Evolutionary conservation across 2,329 filamentous ascomycete species (phyloP), one percentile per base, ranked within the genome.

Genomic region (Chrysoporthe deuterocubensis): DNA sequence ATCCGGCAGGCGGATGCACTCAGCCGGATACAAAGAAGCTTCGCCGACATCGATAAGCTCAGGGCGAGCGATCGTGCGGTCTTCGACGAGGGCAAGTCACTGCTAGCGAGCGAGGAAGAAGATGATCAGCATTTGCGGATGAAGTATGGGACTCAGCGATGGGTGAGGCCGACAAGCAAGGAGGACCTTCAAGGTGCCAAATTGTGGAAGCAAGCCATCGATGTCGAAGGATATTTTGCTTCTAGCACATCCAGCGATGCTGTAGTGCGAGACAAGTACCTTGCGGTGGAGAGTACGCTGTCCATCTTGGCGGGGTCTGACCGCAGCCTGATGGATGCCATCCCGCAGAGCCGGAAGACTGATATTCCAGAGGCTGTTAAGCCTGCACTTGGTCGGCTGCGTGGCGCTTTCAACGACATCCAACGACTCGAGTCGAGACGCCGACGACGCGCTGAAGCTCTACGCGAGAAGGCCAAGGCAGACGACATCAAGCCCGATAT

Each of bases 401-500:
- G 96, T 18, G 89, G 89, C 43, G 90, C 89, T 11, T 89, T 97
- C 74, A 97, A 96, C 76, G 94, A 98, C 71, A 88, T 97, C 2
- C 89, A 87, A 66, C 88, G 94, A 16, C 84, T 98, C 1, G 95
- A 99, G 77, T 94, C 90, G 69, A 86, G 92, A 65, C 85, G 95
- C 61, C 86, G 90, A 69, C 90, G 92, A 71, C 94, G 93, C 75
- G 90, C 95, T 2, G 93, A 97, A 75, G 84, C 87, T 1, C 78
- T 98, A 59, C 87, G 90, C 43, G 90, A 93, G 68, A 96, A 94
- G 75, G 90, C 91, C 3, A 92, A 91, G 64, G 87, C 88, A 32
- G 96, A 99, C 78, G 95, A 98, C 77, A 94, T 98, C 73, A 94
- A 94, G 74, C 86, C 88, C 0, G 92, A 94, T 62, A 90, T 99